Percentiles rank a stretch among this genome's conserved stretches.
Evolutionary conservation across 495 filamentous ascomycete species (phyloP).

Genomic region (Annulohypoxylon nitens): DNA sequence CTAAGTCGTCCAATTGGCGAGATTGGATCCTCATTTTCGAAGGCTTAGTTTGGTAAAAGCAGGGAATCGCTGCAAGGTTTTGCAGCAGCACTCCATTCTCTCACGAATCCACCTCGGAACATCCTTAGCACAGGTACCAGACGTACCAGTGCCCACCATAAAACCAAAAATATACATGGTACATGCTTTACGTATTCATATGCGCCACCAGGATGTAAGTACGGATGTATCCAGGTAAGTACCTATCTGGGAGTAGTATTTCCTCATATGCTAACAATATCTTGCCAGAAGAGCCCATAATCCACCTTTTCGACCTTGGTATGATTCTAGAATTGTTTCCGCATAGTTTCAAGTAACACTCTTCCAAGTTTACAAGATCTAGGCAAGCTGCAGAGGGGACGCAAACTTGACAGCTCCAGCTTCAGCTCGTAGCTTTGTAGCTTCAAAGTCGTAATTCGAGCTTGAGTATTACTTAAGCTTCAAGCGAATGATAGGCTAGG

Average conservation of each 20-base stretch:
- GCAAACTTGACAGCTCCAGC: slow-evolving; percentile 39
- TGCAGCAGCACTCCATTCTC: slow-evolving; percentile 22
- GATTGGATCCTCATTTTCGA: slow-evolving; percentile 45
- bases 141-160: background rate
- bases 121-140: background rate
- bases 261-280: background rate
- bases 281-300: background rate
- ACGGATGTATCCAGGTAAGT: background rate
- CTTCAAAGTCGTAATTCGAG: background rate
- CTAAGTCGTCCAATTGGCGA: slow-evolving; percentile 36
- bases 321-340: slow-evolving; percentile 46
- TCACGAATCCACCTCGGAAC: slow-evolving; percentile 20
- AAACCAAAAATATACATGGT: background rate
- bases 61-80: slow-evolving; percentile 46
- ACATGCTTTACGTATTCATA: background rate
- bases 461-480: background rate
- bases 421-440: background rate
- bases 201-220: background rate
- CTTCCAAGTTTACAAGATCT: slow-evolving; percentile 16
- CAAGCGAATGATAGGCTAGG: too few species aligned
- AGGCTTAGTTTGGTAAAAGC: slow-evolving; percentile 41
- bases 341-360: slow-evolving; percentile 42
- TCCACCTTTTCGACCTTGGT: slow-evolving; percentile 38
- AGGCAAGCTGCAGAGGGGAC: slow-evolving; percentile 15
- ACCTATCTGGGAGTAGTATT: background rate